phyloP scores from a whole-genome alignment of 2,329 filamentous ascomycete genomes.

The Tolypocladium ophioglossoides region DNA sequence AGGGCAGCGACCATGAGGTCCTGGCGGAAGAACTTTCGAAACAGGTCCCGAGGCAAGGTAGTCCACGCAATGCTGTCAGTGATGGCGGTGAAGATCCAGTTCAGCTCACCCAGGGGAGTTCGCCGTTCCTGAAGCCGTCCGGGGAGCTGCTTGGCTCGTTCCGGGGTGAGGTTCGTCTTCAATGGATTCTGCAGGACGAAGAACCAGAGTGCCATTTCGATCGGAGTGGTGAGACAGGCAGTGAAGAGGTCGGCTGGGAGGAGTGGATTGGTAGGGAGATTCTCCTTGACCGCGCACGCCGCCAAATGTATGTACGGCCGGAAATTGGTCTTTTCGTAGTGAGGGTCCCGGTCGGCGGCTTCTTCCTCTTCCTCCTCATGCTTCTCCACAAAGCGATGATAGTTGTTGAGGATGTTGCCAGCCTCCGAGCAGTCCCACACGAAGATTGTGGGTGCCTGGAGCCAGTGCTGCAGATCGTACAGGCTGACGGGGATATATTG shows the following conservation, averaged over 20 bases:
- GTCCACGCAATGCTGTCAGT: conserved; percentile 99
- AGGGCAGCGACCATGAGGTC: conserved; percentile 98
- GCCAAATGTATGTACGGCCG: conserved; percentile 76
- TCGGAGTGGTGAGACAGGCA: conserved; percentile 89
- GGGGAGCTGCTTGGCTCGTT: conserved; percentile 79
- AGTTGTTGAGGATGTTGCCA: conserved; percentile 90
- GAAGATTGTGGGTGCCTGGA: conserved; percentile 89
- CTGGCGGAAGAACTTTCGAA: conserved; percentile 94
- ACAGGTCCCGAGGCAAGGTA: conserved; percentile 76
- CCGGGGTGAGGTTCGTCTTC: conserved; percentile 58
- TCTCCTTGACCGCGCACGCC: conserved; percentile 83
- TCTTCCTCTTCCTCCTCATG: conserved; percentile 85
- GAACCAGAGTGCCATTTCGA: conserved; percentile 93
- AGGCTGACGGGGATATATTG: conserved; percentile 97
- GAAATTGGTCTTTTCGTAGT: conserved; percentile 66
- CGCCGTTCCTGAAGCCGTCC: conserved; percentile 85
- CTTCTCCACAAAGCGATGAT: conserved; percentile 88
- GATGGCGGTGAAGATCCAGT: conserved; percentile 99
- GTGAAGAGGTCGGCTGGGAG: conserved; percentile 94
- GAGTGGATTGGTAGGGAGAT: conserved; percentile 85
- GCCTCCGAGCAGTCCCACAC: conserved; percentile 98
- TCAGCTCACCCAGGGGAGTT: conserved; percentile 89
- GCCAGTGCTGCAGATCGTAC: conserved; percentile 91
- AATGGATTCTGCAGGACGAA: conserved; percentile 89
- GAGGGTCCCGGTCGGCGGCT: conserved; percentile 63